Evolutionary conservation across 495 filamentous ascomycete species (phyloP).

Genomic region (Platismatia glauca): DNA sequence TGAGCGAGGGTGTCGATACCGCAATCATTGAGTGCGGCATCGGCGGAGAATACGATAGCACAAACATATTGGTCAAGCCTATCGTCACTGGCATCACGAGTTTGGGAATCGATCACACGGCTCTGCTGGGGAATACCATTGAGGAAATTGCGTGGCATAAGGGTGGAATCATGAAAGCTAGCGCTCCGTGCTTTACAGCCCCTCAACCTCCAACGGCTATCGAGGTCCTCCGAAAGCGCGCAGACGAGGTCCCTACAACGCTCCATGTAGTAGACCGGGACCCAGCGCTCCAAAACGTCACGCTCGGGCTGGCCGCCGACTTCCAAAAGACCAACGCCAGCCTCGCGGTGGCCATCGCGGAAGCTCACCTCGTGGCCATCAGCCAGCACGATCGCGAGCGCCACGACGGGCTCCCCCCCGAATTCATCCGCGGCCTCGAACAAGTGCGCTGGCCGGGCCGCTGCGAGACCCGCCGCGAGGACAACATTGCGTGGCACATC

Average conservation of each 20-base stretch:
- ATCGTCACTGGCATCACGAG: constrained; percentile 69
- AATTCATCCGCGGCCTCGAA: constrained; percentile 69
- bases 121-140: constrained; percentile 70
- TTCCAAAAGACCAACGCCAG: constrained; percentile 87
- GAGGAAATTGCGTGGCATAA: constrained; percentile 98
- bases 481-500: constrained; percentile 71
- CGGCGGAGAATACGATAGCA: constrained; percentile 87
- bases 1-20: constrained; percentile 68
- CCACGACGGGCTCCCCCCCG: constrained; percentile 41
- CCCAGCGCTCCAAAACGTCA: constrained; percentile 52
- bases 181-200: constrained; percentile 61
- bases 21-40: constrained; percentile 91
- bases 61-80: constrained; percentile 75
- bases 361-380: constrained; percentile 30
- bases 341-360: constrained; percentile 68
- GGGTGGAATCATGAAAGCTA: constrained; percentile 77
- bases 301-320: constrained; percentile 63
- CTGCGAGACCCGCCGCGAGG: constrained; percentile 67
- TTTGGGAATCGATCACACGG: constrained; percentile 83
- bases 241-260: constrained; percentile 52
- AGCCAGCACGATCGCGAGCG: constrained; percentile 5
- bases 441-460: constrained; percentile 68
- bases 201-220: constrained; percentile 59
- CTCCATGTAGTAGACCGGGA: constrained; percentile 49
- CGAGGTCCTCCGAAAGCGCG: constrained; percentile 60